phyloP scores from a whole-genome alignment of 495 filamentous ascomycete genomes.

The Glarea lozoyensis region DNA sequence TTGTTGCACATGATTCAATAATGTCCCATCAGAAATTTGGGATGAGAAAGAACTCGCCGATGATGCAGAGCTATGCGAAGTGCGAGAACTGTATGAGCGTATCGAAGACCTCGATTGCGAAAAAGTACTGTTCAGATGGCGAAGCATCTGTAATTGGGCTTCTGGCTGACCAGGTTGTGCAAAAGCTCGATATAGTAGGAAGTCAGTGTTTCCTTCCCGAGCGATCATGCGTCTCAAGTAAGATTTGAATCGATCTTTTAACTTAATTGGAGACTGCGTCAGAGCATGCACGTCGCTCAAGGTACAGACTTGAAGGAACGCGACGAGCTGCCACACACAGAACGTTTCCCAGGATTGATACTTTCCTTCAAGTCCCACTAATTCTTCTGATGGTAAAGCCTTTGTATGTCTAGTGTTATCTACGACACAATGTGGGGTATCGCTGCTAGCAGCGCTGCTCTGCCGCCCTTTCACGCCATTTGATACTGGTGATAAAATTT shows the following conservation, averaged over 20 bases:
- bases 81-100: not conserved
- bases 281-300: not conserved
- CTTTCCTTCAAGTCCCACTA: not conserved
- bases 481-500: conserved; percentile 33
- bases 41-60: not conserved
- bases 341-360: not conserved
- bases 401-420: too few species aligned
- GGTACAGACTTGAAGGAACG: not conserved
- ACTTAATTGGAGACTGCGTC: not conserved
- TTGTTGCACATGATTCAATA: not conserved
- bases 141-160: not conserved
- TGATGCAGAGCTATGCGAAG: not conserved
- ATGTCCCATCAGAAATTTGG: not conserved
- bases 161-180: not conserved
- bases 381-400: too few species aligned
- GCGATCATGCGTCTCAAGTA: not conserved
- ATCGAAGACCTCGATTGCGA: not conserved
- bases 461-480: not conserved
- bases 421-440: too few species aligned
- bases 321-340: not conserved
- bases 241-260: not conserved
- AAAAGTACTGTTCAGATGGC: not conserved
- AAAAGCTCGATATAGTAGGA: not conserved
- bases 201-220: not conserved
- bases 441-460: not conserved